Evolutionary conservation across 1,284 basidiomycete genomes (phyloP).

Genomic region (Trichosporon sp.): DNA sequence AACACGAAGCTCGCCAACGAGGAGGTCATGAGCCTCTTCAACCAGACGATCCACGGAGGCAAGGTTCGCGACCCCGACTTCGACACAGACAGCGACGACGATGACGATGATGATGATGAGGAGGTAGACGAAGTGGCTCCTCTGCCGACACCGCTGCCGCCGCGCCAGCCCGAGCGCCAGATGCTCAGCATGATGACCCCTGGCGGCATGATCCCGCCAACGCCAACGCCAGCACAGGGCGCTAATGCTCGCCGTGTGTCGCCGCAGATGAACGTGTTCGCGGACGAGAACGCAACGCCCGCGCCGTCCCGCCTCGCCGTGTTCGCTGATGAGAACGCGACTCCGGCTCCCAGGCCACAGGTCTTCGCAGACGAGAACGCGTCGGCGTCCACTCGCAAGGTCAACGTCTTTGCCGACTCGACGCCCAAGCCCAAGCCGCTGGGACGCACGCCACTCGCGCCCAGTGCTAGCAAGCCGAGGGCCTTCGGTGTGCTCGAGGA

Average conservation of each 20-base stretch:
- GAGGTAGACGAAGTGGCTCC: slow-evolving; percentile 30
- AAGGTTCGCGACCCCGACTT: slow-evolving; percentile 44
- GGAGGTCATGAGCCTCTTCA: slow-evolving; percentile 92
- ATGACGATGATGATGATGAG: slow-evolving; percentile 47
- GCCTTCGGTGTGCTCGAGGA: slow-evolving; percentile 40
- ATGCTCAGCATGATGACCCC: slow-evolving; percentile 35
- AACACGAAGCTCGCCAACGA: slow-evolving; percentile 84
- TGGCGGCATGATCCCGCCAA: slow-evolving; percentile 42
- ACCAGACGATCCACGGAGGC: slow-evolving; percentile 58
- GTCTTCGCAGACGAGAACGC: slow-evolving; percentile 36
- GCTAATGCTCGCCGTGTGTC: background rate
- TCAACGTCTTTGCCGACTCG: slow-evolving; percentile 43
- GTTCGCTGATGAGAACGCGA: slow-evolving; percentile 27
- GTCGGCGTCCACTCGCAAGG: slow-evolving; percentile 22
- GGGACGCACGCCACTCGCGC: slow-evolving; percentile 23
- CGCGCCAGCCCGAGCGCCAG: slow-evolving; percentile 13
- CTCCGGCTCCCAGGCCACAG: slow-evolving; percentile 15
- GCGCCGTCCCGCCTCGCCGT: slow-evolving; percentile 6
- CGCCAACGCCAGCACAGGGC: slow-evolving; percentile 41
- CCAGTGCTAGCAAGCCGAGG: slow-evolving; percentile 25
- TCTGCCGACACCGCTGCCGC: slow-evolving; percentile 40
- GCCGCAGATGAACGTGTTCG: slow-evolving; percentile 12
- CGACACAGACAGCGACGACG: slow-evolving; percentile 40
- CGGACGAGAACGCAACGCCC: background rate
- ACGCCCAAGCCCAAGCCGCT: slow-evolving; percentile 35